Evolutionary conservation across 257 asterid species (phyloP).

Genomic region (Lavandula angustifolia): DNA sequence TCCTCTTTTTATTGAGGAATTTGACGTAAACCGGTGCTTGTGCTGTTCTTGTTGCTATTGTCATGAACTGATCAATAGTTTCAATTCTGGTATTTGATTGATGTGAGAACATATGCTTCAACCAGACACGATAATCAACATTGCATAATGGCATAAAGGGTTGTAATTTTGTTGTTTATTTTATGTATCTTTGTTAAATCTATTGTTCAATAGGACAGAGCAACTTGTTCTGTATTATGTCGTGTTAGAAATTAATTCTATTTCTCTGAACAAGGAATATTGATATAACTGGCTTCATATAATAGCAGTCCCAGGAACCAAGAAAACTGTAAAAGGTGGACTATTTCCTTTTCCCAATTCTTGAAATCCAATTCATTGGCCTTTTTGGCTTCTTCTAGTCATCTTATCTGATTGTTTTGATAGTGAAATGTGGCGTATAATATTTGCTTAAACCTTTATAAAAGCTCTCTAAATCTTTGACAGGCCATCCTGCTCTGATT

Average conservation of each 20-base stretch:
- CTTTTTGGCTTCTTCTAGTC: conserved; percentile 3
- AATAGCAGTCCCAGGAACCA: background rate
- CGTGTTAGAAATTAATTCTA: background rate
- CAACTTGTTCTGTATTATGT: background rate
- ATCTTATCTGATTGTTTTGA: background rate
- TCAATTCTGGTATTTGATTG: background rate
- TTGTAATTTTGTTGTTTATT: background rate
- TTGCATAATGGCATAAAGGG: background rate
- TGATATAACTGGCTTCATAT: too few relatives aligned
- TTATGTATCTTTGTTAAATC: background rate
- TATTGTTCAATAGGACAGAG: background rate
- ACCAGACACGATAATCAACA: background rate
- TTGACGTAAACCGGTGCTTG: background rate
- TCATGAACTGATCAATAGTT: background rate
- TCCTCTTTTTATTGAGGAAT: background rate
- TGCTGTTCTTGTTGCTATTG: background rate
- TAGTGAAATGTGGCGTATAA: too few relatives aligned
- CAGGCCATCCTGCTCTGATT: conserved; percentile 97
- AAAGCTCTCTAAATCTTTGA: background rate
- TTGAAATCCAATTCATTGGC: conserved; percentile 13
- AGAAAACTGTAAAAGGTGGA: background rate
- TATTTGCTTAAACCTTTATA: too few relatives aligned
- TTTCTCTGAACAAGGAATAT: background rate
- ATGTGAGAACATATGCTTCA: background rate
- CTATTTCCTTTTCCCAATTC: background rate